Percentiles rank a stretch among this genome's conserved stretches.
phyloP scores from a whole-genome alignment of 805 yeast species.

The Suhomyces emberorum region DNA sequence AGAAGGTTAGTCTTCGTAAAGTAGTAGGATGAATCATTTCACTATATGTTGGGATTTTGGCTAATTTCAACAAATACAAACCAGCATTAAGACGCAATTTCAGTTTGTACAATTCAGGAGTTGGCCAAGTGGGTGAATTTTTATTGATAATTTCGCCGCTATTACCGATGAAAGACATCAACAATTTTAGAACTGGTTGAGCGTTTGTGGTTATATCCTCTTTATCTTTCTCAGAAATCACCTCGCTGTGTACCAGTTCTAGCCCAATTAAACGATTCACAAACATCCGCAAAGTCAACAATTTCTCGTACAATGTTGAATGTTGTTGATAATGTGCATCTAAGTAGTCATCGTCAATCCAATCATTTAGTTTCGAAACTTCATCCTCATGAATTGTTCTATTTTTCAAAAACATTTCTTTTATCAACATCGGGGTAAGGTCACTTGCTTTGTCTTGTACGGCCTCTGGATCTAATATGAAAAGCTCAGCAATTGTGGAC shows the following conservation, averaged over 20 bases:
- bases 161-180: slow-evolving; percentile 63
- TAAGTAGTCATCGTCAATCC: slow-evolving; percentile 47
- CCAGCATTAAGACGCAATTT: slow-evolving; percentile 70
- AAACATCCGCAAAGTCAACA: slow-evolving; percentile 52
- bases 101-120: slow-evolving; percentile 61
- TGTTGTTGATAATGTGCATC: slow-evolving; percentile 23
- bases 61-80: slow-evolving; percentile 57
- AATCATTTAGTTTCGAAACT: slow-evolving; percentile 27
- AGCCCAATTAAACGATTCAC: slow-evolving; percentile 52
- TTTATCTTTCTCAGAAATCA: slow-evolving; percentile 23
- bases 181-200: slow-evolving; percentile 63
- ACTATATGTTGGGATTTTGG: slow-evolving; percentile 51
- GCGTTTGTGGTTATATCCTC: slow-evolving; percentile 43
- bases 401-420: slow-evolving; percentile 59
- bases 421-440: slow-evolving; percentile 57
- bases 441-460: slow-evolving; percentile 55
- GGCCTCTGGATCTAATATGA: slow-evolving; percentile 44
- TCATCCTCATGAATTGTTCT: slow-evolving; percentile 27
- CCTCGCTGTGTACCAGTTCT: slow-evolving; percentile 5
- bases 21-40: slow-evolving; percentile 49
- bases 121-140: slow-evolving; percentile 45
- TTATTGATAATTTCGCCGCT: slow-evolving; percentile 71
- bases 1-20: slow-evolving; percentile 50
- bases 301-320: slow-evolving; percentile 44
- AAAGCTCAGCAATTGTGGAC: slow-evolving; percentile 58